Base-by-base conservation (phyloP, 169 alveolate genomes). In the Perkinsus olseni region DNA sequence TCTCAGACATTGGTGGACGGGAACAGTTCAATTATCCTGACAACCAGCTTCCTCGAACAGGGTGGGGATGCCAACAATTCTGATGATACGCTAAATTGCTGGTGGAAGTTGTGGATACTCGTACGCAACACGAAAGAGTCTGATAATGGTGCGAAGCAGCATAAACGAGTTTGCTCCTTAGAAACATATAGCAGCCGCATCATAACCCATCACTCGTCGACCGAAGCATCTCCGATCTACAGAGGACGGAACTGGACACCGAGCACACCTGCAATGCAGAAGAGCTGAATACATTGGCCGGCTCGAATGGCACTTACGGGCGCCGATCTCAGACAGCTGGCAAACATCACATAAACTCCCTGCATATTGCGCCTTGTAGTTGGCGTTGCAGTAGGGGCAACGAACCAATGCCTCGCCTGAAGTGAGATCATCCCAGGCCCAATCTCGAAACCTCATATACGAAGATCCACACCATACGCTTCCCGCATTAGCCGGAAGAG, bases 321-420 rank as follows among this genome's bases (percentile, higher is more conserved):
- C 95, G 31, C 95, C 95, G 1, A 94, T 92, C 91, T 93, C 94
- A 28, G 94, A 91, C 34, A 94, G 91, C 39, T 93, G 92, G 90
- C 95, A 94, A 34, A 92, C 94, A 6, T 91, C 91, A 74, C 95
- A 94, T 34, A 93, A 36, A 40, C 62, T 37, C 6, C 94, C 94
- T 40, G 93, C 92, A 91, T 90, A 90, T 28, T 92, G 91, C 74
- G 74, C 93, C 94, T 93, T 93, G 91, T 92, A 93, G 38, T 74
- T 74, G 38, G 94, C 94, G 39, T 91, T 91, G 39, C 95, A 94
- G 91, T 51, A 94, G 36, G 94, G 94, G 74, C 95, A 94, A 38
- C 95, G 94, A 31, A 74, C 92, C 28, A 74, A 74, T 17, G 94
- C 93, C 28, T 94, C 92, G n/a, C 95, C 95, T 21, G 95, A 94